Conservation (phyloP, 2,329 filamentous ascomycete species). For the Cytospora schulzeri region DNA sequence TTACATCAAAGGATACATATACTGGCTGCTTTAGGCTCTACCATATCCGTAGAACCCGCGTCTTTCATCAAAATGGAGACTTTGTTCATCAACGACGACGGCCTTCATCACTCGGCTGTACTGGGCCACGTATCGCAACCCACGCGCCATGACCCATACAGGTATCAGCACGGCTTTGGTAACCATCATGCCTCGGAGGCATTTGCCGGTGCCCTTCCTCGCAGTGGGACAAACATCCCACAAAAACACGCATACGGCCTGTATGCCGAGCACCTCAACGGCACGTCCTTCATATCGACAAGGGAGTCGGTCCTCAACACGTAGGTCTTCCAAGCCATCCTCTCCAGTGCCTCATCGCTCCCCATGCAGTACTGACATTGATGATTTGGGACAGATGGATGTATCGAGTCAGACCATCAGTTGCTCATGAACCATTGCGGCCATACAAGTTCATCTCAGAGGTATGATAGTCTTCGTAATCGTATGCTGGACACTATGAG, state of each 20-base stretch:
- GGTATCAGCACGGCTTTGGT: slow-evolving; percentile 23
- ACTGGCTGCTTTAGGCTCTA: neutral
- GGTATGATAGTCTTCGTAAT: slow-evolving; percentile 16
- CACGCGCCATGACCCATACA: slow-evolving; percentile 17
- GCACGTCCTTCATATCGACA: slow-evolving; percentile 34
- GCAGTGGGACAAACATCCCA: slow-evolving; percentile 31
- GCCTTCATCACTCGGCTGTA: slow-evolving; percentile 21
- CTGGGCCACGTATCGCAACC: slow-evolving; percentile 20
- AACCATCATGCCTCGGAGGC: slow-evolving; percentile 24
- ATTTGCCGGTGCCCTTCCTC: slow-evolving; percentile 22
- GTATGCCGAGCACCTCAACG: slow-evolving; percentile 37
- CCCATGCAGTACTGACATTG: slow-evolving; percentile 13
- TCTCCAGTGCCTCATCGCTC: slow-evolving; percentile 7
- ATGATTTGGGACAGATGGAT: slow-evolving; percentile 31
- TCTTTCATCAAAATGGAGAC: slow-evolving; percentile 12
- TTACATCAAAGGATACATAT: neutral
- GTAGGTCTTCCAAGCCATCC: slow-evolving; percentile 2
- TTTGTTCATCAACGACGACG: slow-evolving; percentile 23
- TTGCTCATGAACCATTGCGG: slow-evolving; percentile 30
- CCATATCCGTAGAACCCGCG: neutral
- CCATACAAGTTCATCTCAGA: slow-evolving; percentile 19
- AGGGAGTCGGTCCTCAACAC: slow-evolving; percentile 32
- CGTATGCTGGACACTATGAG: slow-evolving; percentile 18
- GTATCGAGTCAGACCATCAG: slow-evolving; percentile 36
- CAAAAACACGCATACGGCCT: slow-evolving; percentile 35